phyloP scores from a whole-genome alignment of 768 basidiomycete species.

The Suillus ampliporus region DNA sequence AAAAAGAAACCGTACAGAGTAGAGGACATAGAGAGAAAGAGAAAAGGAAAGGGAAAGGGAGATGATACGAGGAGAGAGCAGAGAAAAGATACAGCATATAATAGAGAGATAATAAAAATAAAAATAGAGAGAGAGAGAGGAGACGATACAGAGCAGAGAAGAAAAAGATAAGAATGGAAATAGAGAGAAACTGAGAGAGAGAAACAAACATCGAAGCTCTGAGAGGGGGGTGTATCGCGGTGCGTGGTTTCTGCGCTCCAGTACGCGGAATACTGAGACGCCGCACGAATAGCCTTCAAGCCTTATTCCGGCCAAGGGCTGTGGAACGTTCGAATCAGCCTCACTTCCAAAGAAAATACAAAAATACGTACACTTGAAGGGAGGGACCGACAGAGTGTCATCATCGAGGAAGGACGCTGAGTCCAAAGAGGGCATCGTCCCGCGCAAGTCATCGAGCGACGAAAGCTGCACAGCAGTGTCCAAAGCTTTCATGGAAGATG shows the following conservation, averaged over 20 bases:
- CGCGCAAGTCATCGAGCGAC: background rate
- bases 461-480: conserved; percentile 1
- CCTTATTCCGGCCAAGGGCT: background rate
- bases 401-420: conserved; percentile 4
- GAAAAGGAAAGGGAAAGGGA: background rate
- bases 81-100: background rate
- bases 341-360: background rate
- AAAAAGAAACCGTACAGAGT: too few species aligned
- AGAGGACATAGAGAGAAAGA: background rate
- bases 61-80: background rate
- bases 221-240: background rate
- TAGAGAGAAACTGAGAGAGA: too few species aligned
- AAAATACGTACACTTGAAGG: conserved; percentile 1
- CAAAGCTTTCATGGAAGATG: background rate
- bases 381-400: background rate
- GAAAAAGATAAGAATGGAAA: background rate
- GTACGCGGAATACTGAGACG: background rate
- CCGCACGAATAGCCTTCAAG: background rate
- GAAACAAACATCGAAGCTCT: background rate
- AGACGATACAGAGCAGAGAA: background rate
- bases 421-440: background rate
- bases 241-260: background rate
- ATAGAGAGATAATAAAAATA: background rate
- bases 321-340: background rate
- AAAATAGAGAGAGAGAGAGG: background rate